These are phyloP conservation scores for Tuber melanosporum DNA, from an alignment of 495 filamentous ascomycete genomes.

Conservation along the genomic window DNA sequence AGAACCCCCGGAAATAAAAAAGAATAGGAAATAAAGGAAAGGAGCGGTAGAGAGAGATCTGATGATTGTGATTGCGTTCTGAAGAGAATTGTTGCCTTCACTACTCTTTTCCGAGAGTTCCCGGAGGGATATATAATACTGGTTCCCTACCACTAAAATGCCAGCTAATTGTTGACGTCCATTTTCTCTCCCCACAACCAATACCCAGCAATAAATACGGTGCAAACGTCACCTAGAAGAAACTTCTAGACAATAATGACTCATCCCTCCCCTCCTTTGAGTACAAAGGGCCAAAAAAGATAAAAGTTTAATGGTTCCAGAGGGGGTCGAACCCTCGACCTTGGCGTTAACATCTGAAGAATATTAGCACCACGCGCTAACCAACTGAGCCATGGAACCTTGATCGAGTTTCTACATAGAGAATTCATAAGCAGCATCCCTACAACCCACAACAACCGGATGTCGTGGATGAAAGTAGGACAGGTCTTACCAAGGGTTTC, in stretches of 20 bases:
- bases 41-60: too few species aligned
- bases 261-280: background rate
- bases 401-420: background rate
- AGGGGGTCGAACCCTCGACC: constrained; percentile 32
- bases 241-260: too few species aligned
- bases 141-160: background rate
- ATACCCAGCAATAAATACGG: background rate
- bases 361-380: background rate
- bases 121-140: background rate
- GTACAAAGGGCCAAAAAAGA: background rate
- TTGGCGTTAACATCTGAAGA: constrained; percentile 22
- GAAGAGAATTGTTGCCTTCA: too few species aligned
- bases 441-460: background rate
- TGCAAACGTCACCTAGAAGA: background rate
- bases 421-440: background rate
- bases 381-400: background rate
- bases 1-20: too few species aligned
- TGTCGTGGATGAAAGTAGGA: background rate
- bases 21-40: too few species aligned
- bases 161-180: too few species aligned
- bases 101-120: too few species aligned
- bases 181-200: too few species aligned
- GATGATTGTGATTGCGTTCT: too few species aligned
- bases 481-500: too few species aligned
- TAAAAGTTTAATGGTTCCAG: constrained; percentile 20